Conservation (phyloP, 1,284 basidiomycete species). For the Ceratobasidium sp. region DNA sequence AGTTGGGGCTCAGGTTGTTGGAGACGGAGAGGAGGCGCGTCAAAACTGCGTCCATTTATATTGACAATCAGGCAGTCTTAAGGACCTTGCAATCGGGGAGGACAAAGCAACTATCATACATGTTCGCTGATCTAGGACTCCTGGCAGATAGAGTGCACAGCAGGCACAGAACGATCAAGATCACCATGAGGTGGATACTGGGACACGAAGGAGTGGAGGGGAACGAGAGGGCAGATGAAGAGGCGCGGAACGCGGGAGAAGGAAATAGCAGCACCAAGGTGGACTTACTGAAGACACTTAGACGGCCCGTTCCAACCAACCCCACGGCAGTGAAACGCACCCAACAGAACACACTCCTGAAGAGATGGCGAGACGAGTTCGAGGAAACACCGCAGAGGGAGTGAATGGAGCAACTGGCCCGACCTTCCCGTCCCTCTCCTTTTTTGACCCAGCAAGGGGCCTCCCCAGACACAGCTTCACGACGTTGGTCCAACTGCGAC, state of each 20-base stretch:
- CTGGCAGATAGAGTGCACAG: not conserved
- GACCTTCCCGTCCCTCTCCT: constrained; percentile 6
- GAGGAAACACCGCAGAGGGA: not conserved
- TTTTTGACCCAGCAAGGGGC: not conserved
- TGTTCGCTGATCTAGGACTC: not conserved
- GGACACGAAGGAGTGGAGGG: not conserved
- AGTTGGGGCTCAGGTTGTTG: constrained; percentile 28
- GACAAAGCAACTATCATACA: not conserved
- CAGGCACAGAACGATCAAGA: no score
- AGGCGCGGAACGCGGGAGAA: not conserved
- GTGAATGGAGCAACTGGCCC: not conserved
- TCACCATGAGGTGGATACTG: not conserved
- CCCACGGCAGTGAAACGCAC: no score
- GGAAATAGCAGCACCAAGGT: not conserved
- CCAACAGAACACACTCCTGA: no score
- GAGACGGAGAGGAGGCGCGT: not conserved
- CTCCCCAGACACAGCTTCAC: not conserved
- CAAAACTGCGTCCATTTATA: not conserved
- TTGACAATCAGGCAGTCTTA: constrained; percentile 37
- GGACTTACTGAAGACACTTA: not conserved
- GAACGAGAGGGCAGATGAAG: not conserved
- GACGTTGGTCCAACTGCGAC: constrained; percentile 3
- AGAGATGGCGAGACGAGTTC: not conserved
- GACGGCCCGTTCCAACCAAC: no score
- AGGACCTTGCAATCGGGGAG: not conserved